A percentile compares a stretch with the other conserved stretches of the same genome.
phyloP scores from a whole-genome alignment of 2,329 filamentous ascomycete species.

The Alternaria tenuissima region DNA sequence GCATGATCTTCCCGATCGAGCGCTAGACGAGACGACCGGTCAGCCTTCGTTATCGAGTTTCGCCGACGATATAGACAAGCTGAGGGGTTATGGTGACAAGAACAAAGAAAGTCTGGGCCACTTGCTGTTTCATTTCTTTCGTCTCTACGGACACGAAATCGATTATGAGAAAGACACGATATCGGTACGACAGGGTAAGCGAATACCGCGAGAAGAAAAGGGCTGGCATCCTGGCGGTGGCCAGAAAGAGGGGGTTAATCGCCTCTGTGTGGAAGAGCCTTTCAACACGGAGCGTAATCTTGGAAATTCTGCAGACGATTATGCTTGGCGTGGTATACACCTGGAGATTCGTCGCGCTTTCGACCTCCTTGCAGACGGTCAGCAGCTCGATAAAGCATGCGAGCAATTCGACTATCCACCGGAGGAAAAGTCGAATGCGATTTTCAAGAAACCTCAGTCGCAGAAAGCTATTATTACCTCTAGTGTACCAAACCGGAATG shows the following conservation, averaged over 20 bases:
- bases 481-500: constrained; percentile 59
- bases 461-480: constrained; percentile 63
- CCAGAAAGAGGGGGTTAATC: constrained; percentile 66
- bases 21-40: constrained; percentile 69
- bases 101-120: constrained; percentile 86
- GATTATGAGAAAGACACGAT: constrained; percentile 86
- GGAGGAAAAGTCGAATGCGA: constrained; percentile 68
- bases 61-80: constrained; percentile 80
- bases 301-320: constrained; percentile 95
- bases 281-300: constrained; percentile 91
- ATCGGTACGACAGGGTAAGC: constrained; percentile 81
- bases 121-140: constrained; percentile 94
- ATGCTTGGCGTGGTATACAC: constrained; percentile 90
- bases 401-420: constrained; percentile 88
- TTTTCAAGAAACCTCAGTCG: constrained; percentile 62
- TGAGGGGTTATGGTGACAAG: constrained; percentile 75
- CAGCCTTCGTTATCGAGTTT: constrained; percentile 72
- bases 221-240: constrained; percentile 75
- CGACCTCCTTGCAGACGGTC: constrained; percentile 74
- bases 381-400: constrained; percentile 82
- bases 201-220: constrained; percentile 84
- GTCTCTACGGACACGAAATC: constrained; percentile 91
- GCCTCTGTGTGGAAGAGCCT: constrained; percentile 93
- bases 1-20: constrained; percentile 75
- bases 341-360: constrained; percentile 89